These are phyloP conservation scores for Dactylonectria estremocensis DNA, from an alignment of 2,329 filamentous ascomycete species.

Conservation along the genomic window DNA sequence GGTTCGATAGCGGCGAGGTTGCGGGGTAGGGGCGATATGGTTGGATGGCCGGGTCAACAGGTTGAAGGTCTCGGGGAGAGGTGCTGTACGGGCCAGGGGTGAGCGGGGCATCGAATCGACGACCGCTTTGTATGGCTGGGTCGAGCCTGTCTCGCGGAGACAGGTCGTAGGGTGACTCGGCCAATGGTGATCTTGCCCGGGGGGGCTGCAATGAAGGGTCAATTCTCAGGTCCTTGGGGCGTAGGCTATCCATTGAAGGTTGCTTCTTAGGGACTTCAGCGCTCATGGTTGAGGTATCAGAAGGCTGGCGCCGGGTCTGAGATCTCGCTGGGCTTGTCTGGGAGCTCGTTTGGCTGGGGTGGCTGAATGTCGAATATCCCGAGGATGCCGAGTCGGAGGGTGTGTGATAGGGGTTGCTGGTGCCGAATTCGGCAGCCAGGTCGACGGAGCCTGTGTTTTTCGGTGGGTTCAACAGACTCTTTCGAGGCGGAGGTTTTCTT, in stretches of 20 bases:
- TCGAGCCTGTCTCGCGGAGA: slow-evolving; percentile 44
- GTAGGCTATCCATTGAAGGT: slow-evolving; percentile 60
- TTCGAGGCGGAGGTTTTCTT: slow-evolving; percentile 68
- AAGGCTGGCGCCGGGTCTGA: slow-evolving; percentile 55
- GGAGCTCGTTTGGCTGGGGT: slow-evolving; percentile 72
- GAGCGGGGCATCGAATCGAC: slow-evolving; percentile 30
- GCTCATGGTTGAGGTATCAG: slow-evolving; percentile 64
- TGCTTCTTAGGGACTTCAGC: slow-evolving; percentile 71
- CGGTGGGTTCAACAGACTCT: slow-evolving; percentile 61
- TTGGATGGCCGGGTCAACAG: slow-evolving; percentile 33
- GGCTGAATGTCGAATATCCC: slow-evolving; percentile 73
- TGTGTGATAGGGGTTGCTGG: slow-evolving; percentile 75
- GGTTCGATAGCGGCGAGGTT: slow-evolving; percentile 33
- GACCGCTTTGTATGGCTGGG: slow-evolving; percentile 44
- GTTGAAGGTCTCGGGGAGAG: slow-evolving; percentile 37
- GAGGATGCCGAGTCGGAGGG: slow-evolving; percentile 77
- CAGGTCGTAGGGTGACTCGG: slow-evolving; percentile 49
- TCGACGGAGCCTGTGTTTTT: slow-evolving; percentile 65
- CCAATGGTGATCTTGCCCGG: slow-evolving; percentile 44
- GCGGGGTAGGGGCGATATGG: slow-evolving; percentile 22
- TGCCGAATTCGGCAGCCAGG: slow-evolving; percentile 72
- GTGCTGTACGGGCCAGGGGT: slow-evolving; percentile 35
- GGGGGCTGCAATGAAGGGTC: slow-evolving; percentile 53
- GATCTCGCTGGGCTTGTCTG: slow-evolving; percentile 62
- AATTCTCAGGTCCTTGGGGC: slow-evolving; percentile 50